These are phyloP conservation scores for Suzukiozyma palmioleophila DNA, from an alignment of 1,139 yeast species.

Conservation along the genomic window DNA sequence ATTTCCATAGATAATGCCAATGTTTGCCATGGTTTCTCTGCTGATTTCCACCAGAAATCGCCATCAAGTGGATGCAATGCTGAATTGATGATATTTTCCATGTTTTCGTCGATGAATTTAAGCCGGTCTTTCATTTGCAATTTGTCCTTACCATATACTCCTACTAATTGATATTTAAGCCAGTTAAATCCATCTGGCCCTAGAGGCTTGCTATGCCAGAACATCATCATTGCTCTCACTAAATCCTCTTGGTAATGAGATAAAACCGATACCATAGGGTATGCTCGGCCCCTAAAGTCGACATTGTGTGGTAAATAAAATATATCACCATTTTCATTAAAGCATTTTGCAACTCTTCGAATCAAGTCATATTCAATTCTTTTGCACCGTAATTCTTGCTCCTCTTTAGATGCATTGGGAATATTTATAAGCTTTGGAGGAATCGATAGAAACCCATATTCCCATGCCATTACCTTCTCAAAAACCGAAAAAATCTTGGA, in stretches of 20 bases:
- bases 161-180: conserved; percentile 41
- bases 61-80: conserved; percentile 25
- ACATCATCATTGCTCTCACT: conserved; percentile 31
- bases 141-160: conserved; percentile 30
- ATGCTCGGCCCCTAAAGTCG: conserved; percentile 43
- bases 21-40: conserved; percentile 41
- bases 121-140: conserved; percentile 20
- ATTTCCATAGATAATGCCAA: conserved; percentile 36
- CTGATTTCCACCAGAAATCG: conserved; percentile 34
- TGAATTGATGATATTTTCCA: conserved; percentile 20
- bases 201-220: conserved; percentile 35
- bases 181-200: conserved; percentile 34
- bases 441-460: conserved; percentile 25
- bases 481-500: conserved; percentile 20
- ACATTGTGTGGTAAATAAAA: conserved; percentile 37
- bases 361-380: conserved; percentile 21
- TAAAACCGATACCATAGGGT: conserved; percentile 34
- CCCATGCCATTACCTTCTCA: conserved; percentile 16
- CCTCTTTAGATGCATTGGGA: conserved; percentile 7
- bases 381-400: conserved; percentile 14
- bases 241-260: conserved; percentile 37
- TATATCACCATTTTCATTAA: conserved; percentile 30
- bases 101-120: conserved; percentile 22
- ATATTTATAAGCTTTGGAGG: conserved; percentile 17
- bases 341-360: conserved; percentile 22